Conservation (phyloP, 805 yeast genomes). For the Candida berthetii region DNA sequence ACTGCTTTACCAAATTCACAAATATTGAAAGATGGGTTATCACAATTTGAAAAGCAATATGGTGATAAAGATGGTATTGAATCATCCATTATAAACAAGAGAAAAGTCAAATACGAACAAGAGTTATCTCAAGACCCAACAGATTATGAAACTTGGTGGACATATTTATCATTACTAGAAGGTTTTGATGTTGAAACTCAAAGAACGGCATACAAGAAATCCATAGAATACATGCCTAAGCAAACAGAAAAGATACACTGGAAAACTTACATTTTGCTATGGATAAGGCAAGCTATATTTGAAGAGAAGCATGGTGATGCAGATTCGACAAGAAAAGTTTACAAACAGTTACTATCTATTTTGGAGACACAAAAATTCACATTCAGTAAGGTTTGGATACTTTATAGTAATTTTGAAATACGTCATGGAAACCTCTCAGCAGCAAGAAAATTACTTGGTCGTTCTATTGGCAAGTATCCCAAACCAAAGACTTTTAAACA, state of each 20-base stretch:
- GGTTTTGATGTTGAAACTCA: constrained; percentile 25
- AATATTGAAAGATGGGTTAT: constrained; percentile 32
- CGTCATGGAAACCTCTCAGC: constrained; percentile 43
- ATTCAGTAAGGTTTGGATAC: constrained; percentile 70
- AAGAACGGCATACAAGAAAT: constrained; percentile 35
- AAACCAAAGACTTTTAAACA: constrained; percentile 49
- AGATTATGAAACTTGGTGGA: constrained; percentile 85
- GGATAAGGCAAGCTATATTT: constrained; percentile 61
- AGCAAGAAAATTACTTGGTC: constrained; percentile 69
- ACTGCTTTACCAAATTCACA: constrained; percentile 34
- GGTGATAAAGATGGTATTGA: constrained; percentile 55
- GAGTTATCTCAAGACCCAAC: constrained; percentile 37
- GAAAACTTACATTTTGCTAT: constrained; percentile 64
- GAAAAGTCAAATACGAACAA: constrained; percentile 50
- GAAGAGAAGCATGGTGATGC: constrained; percentile 47
- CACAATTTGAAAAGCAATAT: constrained; percentile 59
- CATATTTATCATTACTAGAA: constrained; percentile 47
- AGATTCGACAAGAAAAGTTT: constrained; percentile 42
- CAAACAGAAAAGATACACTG: constrained; percentile 38
- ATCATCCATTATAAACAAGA: constrained; percentile 41
- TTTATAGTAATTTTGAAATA: constrained; percentile 66
- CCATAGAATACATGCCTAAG: constrained; percentile 34
- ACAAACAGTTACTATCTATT: constrained; percentile 38
- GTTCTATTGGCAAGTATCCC: constrained; percentile 62
- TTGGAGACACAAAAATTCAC: constrained; percentile 53